phyloP scores from a whole-genome alignment of 768 basidiomycete species.

The Panaeolus cyanescens region DNA sequence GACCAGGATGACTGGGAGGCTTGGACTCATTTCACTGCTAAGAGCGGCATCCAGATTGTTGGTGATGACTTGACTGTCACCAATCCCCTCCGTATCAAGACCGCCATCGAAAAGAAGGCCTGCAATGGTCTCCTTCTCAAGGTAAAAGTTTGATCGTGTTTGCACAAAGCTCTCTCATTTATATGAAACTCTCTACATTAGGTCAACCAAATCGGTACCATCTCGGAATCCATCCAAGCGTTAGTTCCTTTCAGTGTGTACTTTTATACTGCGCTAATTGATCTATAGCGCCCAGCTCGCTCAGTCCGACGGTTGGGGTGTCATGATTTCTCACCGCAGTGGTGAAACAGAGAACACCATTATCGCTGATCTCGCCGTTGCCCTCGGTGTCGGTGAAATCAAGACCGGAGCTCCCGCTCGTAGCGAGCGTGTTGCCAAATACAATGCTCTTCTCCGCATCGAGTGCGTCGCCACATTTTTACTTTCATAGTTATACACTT shows the following conservation, averaged over 20 bases:
- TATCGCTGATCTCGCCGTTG: constrained; percentile 95
- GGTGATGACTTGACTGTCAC: constrained; percentile 98
- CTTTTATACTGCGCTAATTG: constrained; percentile 4
- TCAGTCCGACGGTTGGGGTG: constrained; percentile 96
- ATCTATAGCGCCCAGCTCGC: constrained; percentile 82
- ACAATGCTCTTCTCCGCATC: constrained; percentile 84
- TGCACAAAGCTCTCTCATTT: not conserved
- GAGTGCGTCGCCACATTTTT: constrained; percentile 14
- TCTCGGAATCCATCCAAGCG: constrained; percentile 99
- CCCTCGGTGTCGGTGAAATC: constrained; percentile 91
- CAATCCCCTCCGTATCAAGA: constrained; percentile 96
- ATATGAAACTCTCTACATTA: constrained; percentile 17
- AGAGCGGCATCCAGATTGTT: constrained; percentile 85
- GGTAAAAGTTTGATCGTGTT: constrained; percentile 32
- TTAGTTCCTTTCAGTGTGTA: constrained; percentile 44
- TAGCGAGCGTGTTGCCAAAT: constrained; percentile 95
- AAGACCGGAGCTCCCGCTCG: constrained; percentile 98
- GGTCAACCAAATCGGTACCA: constrained; percentile 99
- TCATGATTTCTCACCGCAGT: constrained; percentile 99
- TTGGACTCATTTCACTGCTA: constrained; percentile 88
- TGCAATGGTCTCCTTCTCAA: constrained; percentile 99
- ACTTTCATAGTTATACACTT: not conserved
- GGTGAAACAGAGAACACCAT: constrained; percentile 98
- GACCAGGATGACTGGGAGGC: constrained; percentile 99
- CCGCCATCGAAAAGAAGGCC: constrained; percentile 98